These are phyloP conservation scores for Pleurozium schreberi DNA, from an alignment of 225 moss, liverwort and hornwort genomes.

Conservation along the genomic window DNA sequence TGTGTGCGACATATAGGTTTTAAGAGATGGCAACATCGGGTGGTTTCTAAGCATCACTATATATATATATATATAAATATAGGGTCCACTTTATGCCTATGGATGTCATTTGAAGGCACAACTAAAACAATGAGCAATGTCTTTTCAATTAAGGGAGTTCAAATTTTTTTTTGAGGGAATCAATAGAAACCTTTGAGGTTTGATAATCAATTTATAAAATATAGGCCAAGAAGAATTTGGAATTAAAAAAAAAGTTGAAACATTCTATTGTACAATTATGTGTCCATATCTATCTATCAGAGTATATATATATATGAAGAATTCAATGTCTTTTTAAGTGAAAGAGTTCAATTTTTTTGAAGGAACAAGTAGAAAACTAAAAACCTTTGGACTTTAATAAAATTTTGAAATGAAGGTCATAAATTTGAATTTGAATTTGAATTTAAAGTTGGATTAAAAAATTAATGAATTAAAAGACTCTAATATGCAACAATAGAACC, in stretches of 20 bases:
- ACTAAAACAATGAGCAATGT: not conserved
- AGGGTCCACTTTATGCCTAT: not conserved
- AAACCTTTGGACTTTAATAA: not conserved
- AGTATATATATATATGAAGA: no score
- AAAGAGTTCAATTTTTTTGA: not conserved
- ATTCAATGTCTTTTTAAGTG: not conserved
- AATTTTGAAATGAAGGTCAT: not conserved
- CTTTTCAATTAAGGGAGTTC: not conserved
- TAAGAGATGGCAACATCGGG: rapidly evolving
- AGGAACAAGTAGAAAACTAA: rapidly evolving
- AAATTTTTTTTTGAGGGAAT: not conserved
- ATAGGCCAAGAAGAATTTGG: not conserved
- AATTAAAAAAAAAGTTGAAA: not conserved
- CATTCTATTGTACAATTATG: not conserved
- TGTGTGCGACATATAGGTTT: not conserved
- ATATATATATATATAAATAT: no score
- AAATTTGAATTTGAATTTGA: not conserved
- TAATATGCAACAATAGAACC: no score
- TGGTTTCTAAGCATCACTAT: not conserved
- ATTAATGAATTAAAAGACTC: no score
- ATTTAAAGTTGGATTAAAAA: no score
- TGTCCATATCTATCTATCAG: rapidly evolving
- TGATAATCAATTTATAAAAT: not conserved
- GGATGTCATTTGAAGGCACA: rapidly evolving
- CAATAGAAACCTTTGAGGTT: not conserved